Evolutionary conservation across 2,329 filamentous ascomycete species (phyloP), one percentile per base, ranked within the genome.

Genomic region (Alternaria infectoria): DNA sequence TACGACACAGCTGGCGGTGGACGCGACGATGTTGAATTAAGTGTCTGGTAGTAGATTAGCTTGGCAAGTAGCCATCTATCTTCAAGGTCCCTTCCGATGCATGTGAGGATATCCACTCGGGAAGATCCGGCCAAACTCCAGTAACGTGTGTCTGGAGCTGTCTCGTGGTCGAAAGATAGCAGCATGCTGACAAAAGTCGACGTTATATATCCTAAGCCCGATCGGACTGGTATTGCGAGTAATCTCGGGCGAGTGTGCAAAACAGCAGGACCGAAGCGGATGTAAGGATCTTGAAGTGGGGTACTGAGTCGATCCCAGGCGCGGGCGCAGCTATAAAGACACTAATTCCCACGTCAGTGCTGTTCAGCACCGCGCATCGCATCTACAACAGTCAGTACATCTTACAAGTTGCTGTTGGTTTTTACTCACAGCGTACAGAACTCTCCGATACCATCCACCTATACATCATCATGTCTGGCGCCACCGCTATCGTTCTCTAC

Each of bases 401-500:
- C 30, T 52, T 23, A 13, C 49, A 52, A 46, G n/a, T 28, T 10
- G 3, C 23, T 46, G 2, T 28, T 4, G 13, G 11, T 13, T 44
- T 13, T 5, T 15, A 26, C 57, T 61, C 13, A 52, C 13, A 52
- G 19, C 30, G 8, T 17, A 25, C 30, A 52, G 30, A 52, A 13
- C 49, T 52, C 30, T 40, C 1, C 4, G 7, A 36, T 10, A 17
- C 19, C 19, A 6, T 25, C 19, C 30, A 52, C 7, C 30, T 40
- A 23, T 44, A 43, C 57, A n/a, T 28, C 65, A 69, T 50, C 28
- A 72, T 73, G 68, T 49, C 68, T 45, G 60, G 62, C 45, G 66
- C 69, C 26, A 65, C 62, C 40, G 54, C 65, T n/a, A 54, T 68
- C 5, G 70, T 78, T 61, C 64, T 82, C 45, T 86, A 86, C 71